Evolutionary conservation across 139 green algal species (phyloP).

Genomic region (Gonium pectorale): DNA sequence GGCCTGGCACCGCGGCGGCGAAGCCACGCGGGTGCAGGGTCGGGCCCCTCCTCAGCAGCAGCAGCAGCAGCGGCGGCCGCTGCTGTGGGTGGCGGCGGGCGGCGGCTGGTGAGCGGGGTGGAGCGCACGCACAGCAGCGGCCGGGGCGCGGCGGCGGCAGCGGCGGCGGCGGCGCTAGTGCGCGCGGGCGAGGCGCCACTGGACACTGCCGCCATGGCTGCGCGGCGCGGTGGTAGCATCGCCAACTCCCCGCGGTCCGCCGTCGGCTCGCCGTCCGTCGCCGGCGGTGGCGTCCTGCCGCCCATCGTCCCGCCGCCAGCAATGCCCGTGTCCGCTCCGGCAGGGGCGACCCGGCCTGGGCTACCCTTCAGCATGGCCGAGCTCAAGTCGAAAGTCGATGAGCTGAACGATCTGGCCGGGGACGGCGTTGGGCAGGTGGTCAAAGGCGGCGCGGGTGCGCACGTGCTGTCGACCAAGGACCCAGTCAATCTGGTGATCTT

Average conservation of each 20-base stretch:
- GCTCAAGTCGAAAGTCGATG: slow-evolving; percentile 47
- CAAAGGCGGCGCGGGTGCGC: background rate
- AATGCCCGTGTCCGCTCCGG: too few species aligned
- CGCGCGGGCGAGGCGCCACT: background rate
- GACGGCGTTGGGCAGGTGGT: slow-evolving; percentile 53
- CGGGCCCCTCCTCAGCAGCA: background rate
- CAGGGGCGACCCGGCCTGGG: background rate
- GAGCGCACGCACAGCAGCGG: background rate
- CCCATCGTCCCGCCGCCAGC: too few species aligned
- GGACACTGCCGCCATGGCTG: background rate
- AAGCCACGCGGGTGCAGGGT: slow-evolving; percentile 18
- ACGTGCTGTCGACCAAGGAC: slow-evolving; percentile 54
- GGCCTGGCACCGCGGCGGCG: background rate
- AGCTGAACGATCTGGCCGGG: slow-evolving; percentile 60
- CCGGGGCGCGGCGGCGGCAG: background rate
- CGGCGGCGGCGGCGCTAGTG: background rate
- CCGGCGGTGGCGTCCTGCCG: background rate
- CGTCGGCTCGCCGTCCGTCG: background rate
- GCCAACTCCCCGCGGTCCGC: background rate
- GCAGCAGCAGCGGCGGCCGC: background rate
- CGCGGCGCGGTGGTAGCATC: too few species aligned
- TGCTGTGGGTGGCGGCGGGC: too few species aligned
- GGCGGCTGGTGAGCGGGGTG: background rate
- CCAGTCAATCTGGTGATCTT: slow-evolving; percentile 58
- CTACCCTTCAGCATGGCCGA: slow-evolving; percentile 21